phyloP scores from a whole-genome alignment of 2,329 filamentous ascomycete species.

The Talaromyces sp. region DNA sequence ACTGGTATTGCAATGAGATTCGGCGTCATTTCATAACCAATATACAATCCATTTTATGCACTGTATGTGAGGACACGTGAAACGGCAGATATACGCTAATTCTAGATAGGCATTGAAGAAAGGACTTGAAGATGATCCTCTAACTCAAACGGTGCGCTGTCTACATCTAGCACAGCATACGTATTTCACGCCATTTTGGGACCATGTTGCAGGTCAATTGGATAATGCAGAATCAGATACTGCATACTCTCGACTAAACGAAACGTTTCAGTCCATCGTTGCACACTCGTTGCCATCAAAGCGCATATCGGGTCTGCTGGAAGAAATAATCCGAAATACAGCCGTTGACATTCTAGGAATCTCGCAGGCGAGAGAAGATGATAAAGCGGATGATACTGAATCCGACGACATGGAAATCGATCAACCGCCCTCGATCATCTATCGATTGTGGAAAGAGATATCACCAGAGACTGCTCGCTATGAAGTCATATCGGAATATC shows the following conservation, averaged over 20 bases:
- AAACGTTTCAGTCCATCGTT: constrained; percentile 49
- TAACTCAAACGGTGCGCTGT: constrained; percentile 36
- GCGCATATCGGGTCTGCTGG: constrained; percentile 45
- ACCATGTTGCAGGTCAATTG: constrained; percentile 35
- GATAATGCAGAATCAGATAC: constrained; percentile 29
- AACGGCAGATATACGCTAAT: background rate
- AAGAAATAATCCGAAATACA: constrained; percentile 46
- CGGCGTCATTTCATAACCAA: constrained; percentile 45
- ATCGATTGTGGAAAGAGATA: constrained; percentile 38
- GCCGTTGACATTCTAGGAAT: constrained; percentile 45
- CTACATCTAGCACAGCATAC: constrained; percentile 38
- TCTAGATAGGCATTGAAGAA: constrained; percentile 28
- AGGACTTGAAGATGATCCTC: constrained; percentile 26
- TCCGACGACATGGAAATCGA: constrained; percentile 42
- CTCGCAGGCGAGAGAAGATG: constrained; percentile 31
- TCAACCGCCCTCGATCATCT: constrained; percentile 36
- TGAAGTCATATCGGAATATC: constrained; percentile 36
- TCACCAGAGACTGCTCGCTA: constrained; percentile 29
- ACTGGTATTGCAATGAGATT: constrained; percentile 47
- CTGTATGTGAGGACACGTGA: constrained; percentile 29
- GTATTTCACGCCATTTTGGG: constrained; percentile 39
- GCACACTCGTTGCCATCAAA: constrained; percentile 48
- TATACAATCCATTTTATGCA: constrained; percentile 33
- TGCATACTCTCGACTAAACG: constrained; percentile 39
- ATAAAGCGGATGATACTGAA: constrained; percentile 17